Evolutionary conservation across 1,284 basidiomycete genomes (phyloP), one percentile per base, ranked within the genome.

Genomic region (Anthracocystis walkeri): DNA sequence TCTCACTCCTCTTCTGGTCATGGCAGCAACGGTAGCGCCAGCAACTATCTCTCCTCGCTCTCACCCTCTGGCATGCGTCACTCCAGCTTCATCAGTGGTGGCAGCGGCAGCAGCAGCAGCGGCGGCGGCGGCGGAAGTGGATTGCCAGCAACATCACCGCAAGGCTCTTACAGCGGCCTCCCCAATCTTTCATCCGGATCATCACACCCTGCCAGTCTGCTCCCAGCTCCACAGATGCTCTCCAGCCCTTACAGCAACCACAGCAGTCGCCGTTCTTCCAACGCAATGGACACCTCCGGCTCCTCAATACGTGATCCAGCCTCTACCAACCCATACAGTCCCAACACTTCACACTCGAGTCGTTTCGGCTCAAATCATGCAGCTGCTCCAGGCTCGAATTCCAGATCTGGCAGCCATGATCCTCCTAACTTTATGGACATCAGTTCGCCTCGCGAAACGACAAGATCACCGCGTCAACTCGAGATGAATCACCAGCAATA

Each of bases 211-310:
- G 55, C 54, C 38, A 67, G 58, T 38, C 61, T 75, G 23, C 38
- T 71, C 5, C 64, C 73, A 7, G 66, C 65, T 40, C 63, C 72
- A 16, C 72, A 75, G 53, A 70, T 75, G 59, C 66, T 70, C 11
- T 40, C 63, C 11, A 66, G 66, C 33, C 46, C 66, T 6, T 70
- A 70, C 67, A 70, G 64, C 60, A 71, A 61, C 44, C 35, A 40
- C 29, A 58, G 65, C 54, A 76, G 68, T 49, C 74, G 68, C 5
- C 74, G 68, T 38, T 76, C 74, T 4, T 72, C 74, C 23, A 75
- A 75, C 25, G 68, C 74, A 20, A 76, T 76, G 72, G 72, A 75
- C 53, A 75, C 65, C 10, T 76, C 68, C 18, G 58, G 55, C 49
- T 72, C 74, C 10, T 71, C 74, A 40, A 64, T 62, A 58, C 68